Percentiles rank a stretch among this genome's conserved stretches.
Evolutionary conservation across 2,329 filamentous ascomycete species (phyloP).

Genomic region (Hymenoscyphus scutula): DNA sequence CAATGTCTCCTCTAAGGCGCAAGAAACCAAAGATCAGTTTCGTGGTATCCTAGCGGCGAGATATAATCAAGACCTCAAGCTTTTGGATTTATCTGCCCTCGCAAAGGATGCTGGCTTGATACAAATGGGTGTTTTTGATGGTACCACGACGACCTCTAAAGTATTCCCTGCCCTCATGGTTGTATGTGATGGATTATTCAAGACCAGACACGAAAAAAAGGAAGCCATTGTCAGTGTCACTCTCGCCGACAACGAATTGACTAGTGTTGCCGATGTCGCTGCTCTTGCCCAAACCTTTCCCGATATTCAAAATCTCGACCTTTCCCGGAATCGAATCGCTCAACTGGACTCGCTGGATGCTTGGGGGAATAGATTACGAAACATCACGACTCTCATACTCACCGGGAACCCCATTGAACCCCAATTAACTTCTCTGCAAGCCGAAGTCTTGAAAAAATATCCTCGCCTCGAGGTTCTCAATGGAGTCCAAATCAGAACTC

Average conservation of each 20-base stretch:
- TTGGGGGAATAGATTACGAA: conserved; percentile 77
- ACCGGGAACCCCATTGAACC: conserved; percentile 71
- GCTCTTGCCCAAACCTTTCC: conserved; percentile 77
- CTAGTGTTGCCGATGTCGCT: conserved; percentile 69
- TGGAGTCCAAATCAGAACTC: conserved; percentile 68
- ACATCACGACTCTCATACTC: conserved; percentile 78
- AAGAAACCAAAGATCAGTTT: conserved; percentile 67
- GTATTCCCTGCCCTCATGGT: conserved; percentile 91
- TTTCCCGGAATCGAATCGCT: conserved; percentile 78
- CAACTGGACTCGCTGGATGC: conserved; percentile 64
- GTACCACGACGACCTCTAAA: conserved; percentile 59
- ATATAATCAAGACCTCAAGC: conserved; percentile 68
- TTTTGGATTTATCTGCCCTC: conserved; percentile 80
- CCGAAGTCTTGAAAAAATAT: conserved; percentile 78
- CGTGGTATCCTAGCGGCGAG: conserved; percentile 69
- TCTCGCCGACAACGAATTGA: conserved; percentile 75
- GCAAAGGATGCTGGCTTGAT: conserved; percentile 69
- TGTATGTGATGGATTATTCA: conserved; percentile 77
- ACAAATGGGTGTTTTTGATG: conserved; percentile 69
- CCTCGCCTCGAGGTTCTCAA: conserved; percentile 78
- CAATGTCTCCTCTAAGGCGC: conserved; percentile 50
- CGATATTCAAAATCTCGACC: conserved; percentile 81
- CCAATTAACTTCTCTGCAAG: conserved; percentile 59
- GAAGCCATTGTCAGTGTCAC: conserved; percentile 80
- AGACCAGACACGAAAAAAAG: conserved; percentile 66